A percentile compares a stretch with the other conserved stretches of the same genome.
Conservation (phyloP, 805 yeast species). For the Nakazawaea pomicola region DNA sequence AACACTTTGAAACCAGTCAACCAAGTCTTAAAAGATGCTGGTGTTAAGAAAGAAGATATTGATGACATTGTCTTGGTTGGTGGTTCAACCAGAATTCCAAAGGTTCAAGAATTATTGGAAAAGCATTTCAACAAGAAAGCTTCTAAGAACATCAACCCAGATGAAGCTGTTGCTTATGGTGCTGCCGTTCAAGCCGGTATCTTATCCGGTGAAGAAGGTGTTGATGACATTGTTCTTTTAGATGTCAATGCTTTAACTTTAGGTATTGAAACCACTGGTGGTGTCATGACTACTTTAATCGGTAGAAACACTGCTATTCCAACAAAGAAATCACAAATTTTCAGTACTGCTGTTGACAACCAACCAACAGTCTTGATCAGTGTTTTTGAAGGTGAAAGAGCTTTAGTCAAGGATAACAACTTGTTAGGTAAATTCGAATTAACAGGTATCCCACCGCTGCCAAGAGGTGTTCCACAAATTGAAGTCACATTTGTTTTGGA, state of each 20-base stretch:
- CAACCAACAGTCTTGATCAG: conserved; percentile 93
- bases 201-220: conserved; percentile 91
- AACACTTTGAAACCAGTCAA: conserved; percentile 95
- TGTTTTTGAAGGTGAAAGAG: conserved; percentile 95
- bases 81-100: conserved; percentile 99
- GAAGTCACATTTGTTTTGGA: conserved; percentile 87
- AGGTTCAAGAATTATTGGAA: conserved; percentile 90
- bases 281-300: conserved; percentile 94
- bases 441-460: conserved; percentile 85
- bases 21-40: conserved; percentile 91
- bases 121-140: conserved; percentile 89
- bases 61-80: conserved; percentile 97
- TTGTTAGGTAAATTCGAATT: conserved; percentile 82
- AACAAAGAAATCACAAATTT: conserved; percentile 90
- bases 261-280: conserved; percentile 97
- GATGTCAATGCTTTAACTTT: conserved; percentile 93
- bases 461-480: conserved; percentile 88
- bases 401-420: conserved; percentile 91
- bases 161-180: conserved; percentile 99
- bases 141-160: conserved; percentile 97
- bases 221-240: conserved; percentile 80
- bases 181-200: conserved; percentile 99
- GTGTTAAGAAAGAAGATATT: conserved; percentile 78
- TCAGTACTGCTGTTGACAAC: conserved; percentile 94
- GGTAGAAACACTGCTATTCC: conserved; percentile 95